These are phyloP conservation scores for Phytophthora pseudosyringae DNA, from an alignment of 352 stramenopile genomes.

Conservation along the genomic window DNA sequence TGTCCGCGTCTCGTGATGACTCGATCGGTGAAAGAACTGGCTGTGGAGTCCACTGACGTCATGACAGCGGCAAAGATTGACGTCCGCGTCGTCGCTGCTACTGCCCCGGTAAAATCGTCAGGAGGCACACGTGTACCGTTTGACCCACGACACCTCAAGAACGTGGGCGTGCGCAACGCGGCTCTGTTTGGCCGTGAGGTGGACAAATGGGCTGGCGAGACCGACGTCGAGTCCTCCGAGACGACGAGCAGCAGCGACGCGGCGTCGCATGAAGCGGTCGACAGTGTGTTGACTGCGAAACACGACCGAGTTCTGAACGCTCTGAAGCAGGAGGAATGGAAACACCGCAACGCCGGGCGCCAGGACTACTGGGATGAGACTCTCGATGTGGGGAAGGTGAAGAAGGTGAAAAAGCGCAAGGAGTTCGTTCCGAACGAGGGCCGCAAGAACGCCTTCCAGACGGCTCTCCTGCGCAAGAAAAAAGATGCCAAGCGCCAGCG, in stretches of 20 bases:
- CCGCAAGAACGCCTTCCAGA: slow-evolving; percentile 73
- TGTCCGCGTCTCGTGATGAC: slow-evolving; percentile 42
- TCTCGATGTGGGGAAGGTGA: slow-evolving; percentile 75
- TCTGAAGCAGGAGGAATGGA: slow-evolving; percentile 79
- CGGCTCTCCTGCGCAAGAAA: slow-evolving; percentile 66
- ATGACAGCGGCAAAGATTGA: background rate
- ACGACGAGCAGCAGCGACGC: slow-evolving; percentile 46
- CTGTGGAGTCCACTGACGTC: slow-evolving; percentile 8
- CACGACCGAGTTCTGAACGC: slow-evolving; percentile 76
- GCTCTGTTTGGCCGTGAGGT: slow-evolving; percentile 71
- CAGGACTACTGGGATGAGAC: slow-evolving; percentile 84
- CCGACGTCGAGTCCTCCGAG: slow-evolving; percentile 51
- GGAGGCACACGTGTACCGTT: slow-evolving; percentile 44
- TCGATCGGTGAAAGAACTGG: slow-evolving; percentile 28
- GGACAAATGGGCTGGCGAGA: slow-evolving; percentile 69
- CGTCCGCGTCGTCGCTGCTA: background rate
- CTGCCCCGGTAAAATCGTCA: slow-evolving; percentile 7
- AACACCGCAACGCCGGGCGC: slow-evolving; percentile 65
- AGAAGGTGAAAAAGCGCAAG: slow-evolving; percentile 88
- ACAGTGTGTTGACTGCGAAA: slow-evolving; percentile 51
- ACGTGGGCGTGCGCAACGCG: slow-evolving; percentile 67
- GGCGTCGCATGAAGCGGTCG: slow-evolving; percentile 25
- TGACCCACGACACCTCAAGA: slow-evolving; percentile 60
- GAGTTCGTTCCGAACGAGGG: slow-evolving; percentile 85
- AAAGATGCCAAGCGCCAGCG: slow-evolving; percentile 45